Evolutionary conservation across 352 stramenopile species (phyloP).

Genomic region (Phytophthora sansomeana): DNA sequence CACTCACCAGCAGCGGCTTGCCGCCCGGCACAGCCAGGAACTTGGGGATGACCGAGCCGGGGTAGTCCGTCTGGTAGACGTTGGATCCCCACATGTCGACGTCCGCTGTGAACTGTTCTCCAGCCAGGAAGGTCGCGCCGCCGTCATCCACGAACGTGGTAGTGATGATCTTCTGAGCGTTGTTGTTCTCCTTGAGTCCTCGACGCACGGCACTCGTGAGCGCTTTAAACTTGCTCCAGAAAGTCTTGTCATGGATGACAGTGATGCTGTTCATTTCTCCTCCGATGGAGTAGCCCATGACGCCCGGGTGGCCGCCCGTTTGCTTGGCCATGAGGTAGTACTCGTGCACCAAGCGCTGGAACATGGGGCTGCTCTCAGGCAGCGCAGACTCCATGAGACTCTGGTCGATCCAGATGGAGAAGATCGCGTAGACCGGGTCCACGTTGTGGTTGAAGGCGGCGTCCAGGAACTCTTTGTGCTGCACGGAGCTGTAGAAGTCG

Average conservation of each 20-base stretch:
- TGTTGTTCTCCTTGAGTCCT: conserved; percentile 51
- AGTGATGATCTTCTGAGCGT: conserved; percentile 79
- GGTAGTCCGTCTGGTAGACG: conserved; percentile 74
- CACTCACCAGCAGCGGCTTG: conserved; percentile 66
- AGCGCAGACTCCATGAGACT: conserved; percentile 50
- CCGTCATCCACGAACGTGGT: conserved; percentile 80
- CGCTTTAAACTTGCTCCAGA: conserved; percentile 71
- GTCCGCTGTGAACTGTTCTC: conserved; percentile 54
- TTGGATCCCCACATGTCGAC: conserved; percentile 81
- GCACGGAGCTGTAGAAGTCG: conserved; percentile 61
- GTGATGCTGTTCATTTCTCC: conserved; percentile 81
- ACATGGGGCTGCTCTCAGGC: conserved; percentile 37
- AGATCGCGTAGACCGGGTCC: conserved; percentile 70
- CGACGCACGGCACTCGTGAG: conserved; percentile 60
- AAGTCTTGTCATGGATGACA: conserved; percentile 54
- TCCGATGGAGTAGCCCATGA: conserved; percentile 81
- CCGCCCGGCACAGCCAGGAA: conserved; percentile 50
- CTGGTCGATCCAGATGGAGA: conserved; percentile 81
- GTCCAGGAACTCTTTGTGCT: conserved; percentile 65
- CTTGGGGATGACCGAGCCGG: conserved; percentile 57
- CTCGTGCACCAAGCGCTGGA: conserved; percentile 56
- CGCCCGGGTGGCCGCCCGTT: conserved; percentile 54
- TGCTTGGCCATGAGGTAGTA: conserved; percentile 73
- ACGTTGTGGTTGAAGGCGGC: conserved; percentile 67
- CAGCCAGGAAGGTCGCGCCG: conserved; percentile 50